These are phyloP conservation scores for Colletotrichum lini DNA, from an alignment of 2,329 filamentous ascomycete species.

Conservation along the genomic window DNA sequence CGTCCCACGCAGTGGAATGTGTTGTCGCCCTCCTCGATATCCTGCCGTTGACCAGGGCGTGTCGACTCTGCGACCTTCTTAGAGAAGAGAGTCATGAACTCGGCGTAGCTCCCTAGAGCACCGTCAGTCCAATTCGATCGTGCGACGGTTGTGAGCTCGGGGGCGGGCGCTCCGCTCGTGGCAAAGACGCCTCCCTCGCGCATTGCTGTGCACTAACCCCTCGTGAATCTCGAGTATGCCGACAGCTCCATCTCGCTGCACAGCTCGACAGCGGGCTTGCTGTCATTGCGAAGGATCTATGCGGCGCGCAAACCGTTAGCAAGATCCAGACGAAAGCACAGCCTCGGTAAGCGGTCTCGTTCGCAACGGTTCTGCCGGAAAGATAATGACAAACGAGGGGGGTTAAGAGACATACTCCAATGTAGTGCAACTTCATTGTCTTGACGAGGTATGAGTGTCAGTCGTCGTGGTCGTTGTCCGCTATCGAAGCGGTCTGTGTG, in stretches of 20 bases:
- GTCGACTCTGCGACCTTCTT: conserved; percentile 92
- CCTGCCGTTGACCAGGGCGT: conserved; percentile 83
- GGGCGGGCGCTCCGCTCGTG: not conserved
- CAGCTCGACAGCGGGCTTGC: conserved; percentile 82
- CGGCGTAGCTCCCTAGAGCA: conserved; percentile 34
- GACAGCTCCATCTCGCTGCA: conserved; percentile 82
- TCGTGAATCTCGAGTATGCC: conserved; percentile 85
- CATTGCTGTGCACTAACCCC: conserved; percentile 64
- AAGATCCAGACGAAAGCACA: conserved; percentile 13
- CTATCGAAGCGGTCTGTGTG: conserved; percentile 26
- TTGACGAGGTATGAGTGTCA: conserved; percentile 17
- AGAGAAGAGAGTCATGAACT: conserved; percentile 87
- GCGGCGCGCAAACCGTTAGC: conserved; percentile 20
- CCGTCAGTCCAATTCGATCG: conserved; percentile 24
- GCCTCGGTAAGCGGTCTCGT: not conserved
- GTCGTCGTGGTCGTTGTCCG: conserved; percentile 10
- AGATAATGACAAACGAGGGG: conserved; percentile 44
- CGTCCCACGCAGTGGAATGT: conserved; percentile 85
- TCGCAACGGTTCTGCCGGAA: not conserved
- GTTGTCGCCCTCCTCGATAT: conserved; percentile 87
- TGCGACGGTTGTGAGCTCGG: too few relatives aligned
- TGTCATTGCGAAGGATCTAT: conserved; percentile 86
- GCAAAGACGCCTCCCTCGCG: not conserved
- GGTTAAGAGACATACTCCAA: conserved; percentile 75
- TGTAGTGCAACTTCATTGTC: conserved; percentile 89